These are phyloP conservation scores for Ramularia endophylla DNA, from an alignment of 2,329 filamentous ascomycete genomes.

Conservation along the genomic window DNA sequence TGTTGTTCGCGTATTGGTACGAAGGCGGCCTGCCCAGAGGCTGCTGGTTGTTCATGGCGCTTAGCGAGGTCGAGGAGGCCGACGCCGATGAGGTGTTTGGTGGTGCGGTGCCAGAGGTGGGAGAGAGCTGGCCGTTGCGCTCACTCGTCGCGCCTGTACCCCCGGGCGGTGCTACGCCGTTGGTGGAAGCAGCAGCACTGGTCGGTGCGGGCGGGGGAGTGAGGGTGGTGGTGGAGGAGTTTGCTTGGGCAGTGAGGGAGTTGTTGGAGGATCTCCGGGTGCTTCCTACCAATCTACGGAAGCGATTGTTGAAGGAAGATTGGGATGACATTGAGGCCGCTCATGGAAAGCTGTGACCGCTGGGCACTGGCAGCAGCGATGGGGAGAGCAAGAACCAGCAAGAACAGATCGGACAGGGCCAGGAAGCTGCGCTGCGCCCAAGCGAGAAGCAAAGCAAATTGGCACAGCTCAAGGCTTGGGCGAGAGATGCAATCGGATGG, in stretches of 20 bases:
- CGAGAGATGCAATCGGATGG: too few relatives aligned
- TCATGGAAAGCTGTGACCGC: too few relatives aligned
- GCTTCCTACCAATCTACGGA: slow-evolving; percentile 75
- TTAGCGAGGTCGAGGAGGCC: slow-evolving; percentile 45
- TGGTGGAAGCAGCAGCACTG: slow-evolving; percentile 22
- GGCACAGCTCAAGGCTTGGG: too few relatives aligned
- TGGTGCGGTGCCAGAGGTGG: slow-evolving; percentile 28
- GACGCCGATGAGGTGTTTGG: slow-evolving; percentile 23
- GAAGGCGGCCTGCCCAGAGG: slow-evolving; percentile 57
- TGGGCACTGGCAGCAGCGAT: too few relatives aligned
- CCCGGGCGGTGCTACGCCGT: slow-evolving; percentile 34
- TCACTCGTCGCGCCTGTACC: slow-evolving; percentile 39
- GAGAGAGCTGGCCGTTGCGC: slow-evolving; percentile 13
- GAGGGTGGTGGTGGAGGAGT: slow-evolving; percentile 35
- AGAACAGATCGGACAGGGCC: too few relatives aligned
- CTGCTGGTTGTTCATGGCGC: slow-evolving; percentile 48
- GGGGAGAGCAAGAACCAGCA: too few relatives aligned
- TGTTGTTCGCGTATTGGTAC: slow-evolving; percentile 51
- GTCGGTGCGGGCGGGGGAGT: slow-evolving; percentile 28
- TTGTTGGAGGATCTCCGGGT: slow-evolving; percentile 62
- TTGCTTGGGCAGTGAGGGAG: slow-evolving; percentile 60
- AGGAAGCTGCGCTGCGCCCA: background rate
- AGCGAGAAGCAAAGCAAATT: background rate
- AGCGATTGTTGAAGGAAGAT: slow-evolving; percentile 73
- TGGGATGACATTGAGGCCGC: slow-evolving; percentile 28